Conservation (phyloP, 2,329 filamentous ascomycete species). For the Penicillium fuscoglaucum region DNA sequence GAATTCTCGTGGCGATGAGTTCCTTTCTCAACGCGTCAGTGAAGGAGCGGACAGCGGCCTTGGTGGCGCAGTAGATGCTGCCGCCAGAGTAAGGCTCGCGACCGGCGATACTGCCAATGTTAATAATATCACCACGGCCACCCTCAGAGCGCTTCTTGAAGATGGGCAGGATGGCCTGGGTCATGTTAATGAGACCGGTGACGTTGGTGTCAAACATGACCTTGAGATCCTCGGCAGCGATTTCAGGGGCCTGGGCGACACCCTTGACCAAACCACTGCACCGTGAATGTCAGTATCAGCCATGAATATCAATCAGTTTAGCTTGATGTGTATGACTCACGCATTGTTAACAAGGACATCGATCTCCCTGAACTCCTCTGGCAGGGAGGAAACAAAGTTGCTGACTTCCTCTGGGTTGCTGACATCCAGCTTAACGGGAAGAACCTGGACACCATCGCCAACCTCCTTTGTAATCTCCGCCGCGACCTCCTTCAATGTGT, state of each 20-base stretch:
- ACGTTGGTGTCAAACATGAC: slow-evolving; percentile 93
- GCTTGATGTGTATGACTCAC: slow-evolving; percentile 76
- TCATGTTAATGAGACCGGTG: slow-evolving; percentile 93
- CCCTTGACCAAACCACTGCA: slow-evolving; percentile 82
- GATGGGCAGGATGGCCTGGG: slow-evolving; percentile 81
- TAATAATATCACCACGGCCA: slow-evolving; percentile 90
- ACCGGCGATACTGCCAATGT: slow-evolving; percentile 89
- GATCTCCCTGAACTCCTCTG: slow-evolving; percentile 79
- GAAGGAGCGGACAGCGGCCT: slow-evolving; percentile 83
- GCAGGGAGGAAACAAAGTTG: slow-evolving; percentile 70
- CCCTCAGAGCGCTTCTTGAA: slow-evolving; percentile 70
- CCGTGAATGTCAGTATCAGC: slow-evolving; percentile 9
- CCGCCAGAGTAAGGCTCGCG: slow-evolving; percentile 82
- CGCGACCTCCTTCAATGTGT: slow-evolving; percentile 73
- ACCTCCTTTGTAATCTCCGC: slow-evolving; percentile 74
- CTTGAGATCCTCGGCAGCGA: slow-evolving; percentile 77
- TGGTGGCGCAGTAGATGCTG: slow-evolving; percentile 89
- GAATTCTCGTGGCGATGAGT: slow-evolving; percentile 74
- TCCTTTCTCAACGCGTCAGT: slow-evolving; percentile 81
- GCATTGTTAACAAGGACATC: slow-evolving; percentile 95
- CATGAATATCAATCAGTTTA: background rate
- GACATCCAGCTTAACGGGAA: slow-evolving; percentile 83
- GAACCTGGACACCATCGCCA: slow-evolving; percentile 75
- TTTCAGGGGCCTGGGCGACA: slow-evolving; percentile 80
- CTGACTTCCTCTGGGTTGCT: slow-evolving; percentile 74